Conservation (phyloP, 2,329 filamentous ascomycete genomes). For the Zymoseptoria passerinii region DNA sequence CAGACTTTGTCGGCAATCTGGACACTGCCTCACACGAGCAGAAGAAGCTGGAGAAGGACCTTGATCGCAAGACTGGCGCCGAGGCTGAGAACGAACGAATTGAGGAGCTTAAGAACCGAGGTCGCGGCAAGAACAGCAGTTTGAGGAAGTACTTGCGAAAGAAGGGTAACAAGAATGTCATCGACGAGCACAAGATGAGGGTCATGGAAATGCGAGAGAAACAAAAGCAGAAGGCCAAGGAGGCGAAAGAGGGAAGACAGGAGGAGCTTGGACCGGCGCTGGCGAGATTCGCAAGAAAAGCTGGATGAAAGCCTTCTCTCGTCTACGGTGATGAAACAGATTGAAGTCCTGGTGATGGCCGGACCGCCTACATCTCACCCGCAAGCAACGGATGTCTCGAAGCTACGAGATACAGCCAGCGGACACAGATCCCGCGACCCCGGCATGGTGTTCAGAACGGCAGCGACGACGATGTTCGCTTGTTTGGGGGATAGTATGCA, state of each 20-base stretch:
- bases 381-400: background rate
- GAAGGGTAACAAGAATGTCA: slow-evolving; percentile 84
- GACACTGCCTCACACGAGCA: slow-evolving; percentile 74
- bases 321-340: background rate
- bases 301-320: slow-evolving; percentile 19
- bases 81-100: slow-evolving; percentile 46
- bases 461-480: background rate
- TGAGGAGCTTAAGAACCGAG: slow-evolving; percentile 61
- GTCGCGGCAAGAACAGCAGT: slow-evolving; percentile 81
- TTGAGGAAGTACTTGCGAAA: slow-evolving; percentile 84
- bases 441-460: background rate
- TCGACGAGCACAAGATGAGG: slow-evolving; percentile 86
- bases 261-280: slow-evolving; percentile 77
- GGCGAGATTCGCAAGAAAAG: slow-evolving; percentile 72
- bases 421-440: background rate
- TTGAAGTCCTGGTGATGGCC: background rate
- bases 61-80: slow-evolving; percentile 54
- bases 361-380: background rate
- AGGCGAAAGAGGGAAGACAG: slow-evolving; percentile 59
- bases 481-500: background rate
- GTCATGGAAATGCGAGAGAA: slow-evolving; percentile 72
- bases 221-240: slow-evolving; percentile 59
- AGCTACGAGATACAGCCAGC: background rate
- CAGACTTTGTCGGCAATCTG: slow-evolving; percentile 81
- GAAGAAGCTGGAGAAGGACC: slow-evolving; percentile 65